phyloP scores from a whole-genome alignment of 108 stramenopile species.

The Nitzschia sp. region DNA sequence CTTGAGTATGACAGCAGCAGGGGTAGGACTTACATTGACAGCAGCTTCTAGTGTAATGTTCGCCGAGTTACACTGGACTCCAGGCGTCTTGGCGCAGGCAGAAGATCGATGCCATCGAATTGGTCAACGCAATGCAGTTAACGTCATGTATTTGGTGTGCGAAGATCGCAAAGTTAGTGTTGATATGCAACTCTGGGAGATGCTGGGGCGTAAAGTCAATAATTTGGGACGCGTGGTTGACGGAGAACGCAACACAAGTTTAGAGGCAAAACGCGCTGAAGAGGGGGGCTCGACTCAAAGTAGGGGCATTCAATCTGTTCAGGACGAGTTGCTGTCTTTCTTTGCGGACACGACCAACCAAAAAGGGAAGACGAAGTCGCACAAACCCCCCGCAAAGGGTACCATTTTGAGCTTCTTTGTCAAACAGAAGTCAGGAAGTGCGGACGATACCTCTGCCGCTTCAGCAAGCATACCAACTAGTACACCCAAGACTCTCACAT shows the following conservation, averaged over 20 bases:
- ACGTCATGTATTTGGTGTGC: conserved; percentile 84
- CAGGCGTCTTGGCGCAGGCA: conserved; percentile 88
- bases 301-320: no score
- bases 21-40: conserved; percentile 90
- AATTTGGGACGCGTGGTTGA: conserved; percentile 73
- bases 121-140: conserved; percentile 79
- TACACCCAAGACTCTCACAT: no score
- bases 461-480: no score
- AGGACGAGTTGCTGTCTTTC: no score
- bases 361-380: no score
- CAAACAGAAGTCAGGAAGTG: no score
- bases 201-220: conserved; percentile 71
- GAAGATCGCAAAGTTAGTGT: conserved; percentile 55
- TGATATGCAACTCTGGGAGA: conserved; percentile 76
- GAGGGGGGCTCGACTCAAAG: no score
- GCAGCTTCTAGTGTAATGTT: conserved; percentile 84
- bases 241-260: conserved; percentile 36
- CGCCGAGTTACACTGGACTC: conserved; percentile 83
- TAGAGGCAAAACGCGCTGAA: conserved; percentile 13
- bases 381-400: no score
- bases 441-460: no score
- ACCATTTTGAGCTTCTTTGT: no score
- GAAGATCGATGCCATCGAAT: conserved; percentile 96
- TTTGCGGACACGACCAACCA: no score
- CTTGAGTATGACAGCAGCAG: conserved; percentile 90